These are phyloP conservation scores for Wickerhamiella hasegawae DNA, from an alignment of 805 yeast genomes.

Conservation along the genomic window DNA sequence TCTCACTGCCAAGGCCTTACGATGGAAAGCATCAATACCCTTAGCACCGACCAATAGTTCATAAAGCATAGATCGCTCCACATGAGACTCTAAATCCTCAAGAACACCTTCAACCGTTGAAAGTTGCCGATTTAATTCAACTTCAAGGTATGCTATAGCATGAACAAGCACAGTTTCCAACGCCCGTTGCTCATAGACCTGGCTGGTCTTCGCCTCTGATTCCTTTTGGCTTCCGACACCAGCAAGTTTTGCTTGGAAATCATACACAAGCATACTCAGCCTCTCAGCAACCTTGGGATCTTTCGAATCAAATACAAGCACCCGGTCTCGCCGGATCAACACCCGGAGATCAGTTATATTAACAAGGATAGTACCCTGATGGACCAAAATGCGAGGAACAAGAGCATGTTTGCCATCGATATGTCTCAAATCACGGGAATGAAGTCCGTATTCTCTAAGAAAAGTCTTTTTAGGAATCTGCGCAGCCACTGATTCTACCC, in stretches of 20 bases:
- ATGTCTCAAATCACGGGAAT: constrained; percentile 76
- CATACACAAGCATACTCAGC: constrained; percentile 68
- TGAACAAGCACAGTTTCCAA: constrained; percentile 69
- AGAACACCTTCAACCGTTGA: constrained; percentile 46
- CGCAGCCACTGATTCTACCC: constrained; percentile 41
- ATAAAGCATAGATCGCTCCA: constrained; percentile 58
- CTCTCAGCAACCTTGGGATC: constrained; percentile 37
- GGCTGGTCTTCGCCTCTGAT: constrained; percentile 19
- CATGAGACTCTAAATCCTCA: constrained; percentile 58
- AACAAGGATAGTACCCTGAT: constrained; percentile 41
- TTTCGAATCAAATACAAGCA: constrained; percentile 48
- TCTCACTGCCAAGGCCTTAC: constrained; percentile 57
- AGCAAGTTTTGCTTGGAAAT: constrained; percentile 52
- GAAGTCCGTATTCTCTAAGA: constrained; percentile 49
- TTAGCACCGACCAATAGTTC: constrained; percentile 63
- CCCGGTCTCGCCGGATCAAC: constrained; percentile 36
- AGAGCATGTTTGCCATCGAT: constrained; percentile 48
- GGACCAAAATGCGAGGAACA: constrained; percentile 48
- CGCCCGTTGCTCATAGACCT: constrained; percentile 65
- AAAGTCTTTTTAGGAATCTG: constrained; percentile 39
- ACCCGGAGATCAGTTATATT: constrained; percentile 51
- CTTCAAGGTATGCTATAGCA: constrained; percentile 63
- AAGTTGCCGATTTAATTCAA: constrained; percentile 49
- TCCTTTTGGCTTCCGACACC: constrained; percentile 20
- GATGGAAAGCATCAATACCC: constrained; percentile 54